Base-by-base conservation (phyloP, 2,329 filamentous ascomycete genomes). In the Fusarium equiseti region DNA sequence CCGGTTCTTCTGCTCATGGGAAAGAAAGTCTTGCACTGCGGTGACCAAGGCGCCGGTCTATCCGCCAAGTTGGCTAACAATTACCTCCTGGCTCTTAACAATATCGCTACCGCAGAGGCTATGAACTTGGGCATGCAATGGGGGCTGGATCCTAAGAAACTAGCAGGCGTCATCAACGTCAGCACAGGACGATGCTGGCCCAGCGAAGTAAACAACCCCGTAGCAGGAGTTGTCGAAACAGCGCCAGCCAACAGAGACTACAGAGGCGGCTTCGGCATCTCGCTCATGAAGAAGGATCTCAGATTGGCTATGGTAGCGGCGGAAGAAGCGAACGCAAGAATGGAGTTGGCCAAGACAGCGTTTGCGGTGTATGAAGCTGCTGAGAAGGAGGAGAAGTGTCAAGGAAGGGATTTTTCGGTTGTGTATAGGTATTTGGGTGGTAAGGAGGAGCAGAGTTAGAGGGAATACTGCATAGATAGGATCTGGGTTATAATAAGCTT, bases 101-200 rank as follows among this genome's bases (percentile, higher is more conserved):
- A 99, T 81, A 94, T 91, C 62, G 89, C 87, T 7, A 89, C 88
- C 4, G 88, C 88, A 7, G 89, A 91, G 78, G 88, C 89, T 22
- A 90, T 91, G 88, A 88, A 90, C 74, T 79, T 91, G 24, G 89
- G 89, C n/a, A 84, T 90, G 52, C 82, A 81, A 63, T 88, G 86
- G 81, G 89, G 89, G 0, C 80, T 91, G 9, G 88, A 90, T 64
- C 83, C 88, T 4, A 83, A 84, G 74, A 90, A 89, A 10, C 86
- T 99, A 3, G 92, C 93, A 1, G 90, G 91, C 54, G 90, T 99
- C 80, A 93, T 99, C 83, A 98, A 98, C 79, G 92, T 92, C 6
- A 96, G 93, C 74, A 98, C 95, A 1, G 96, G 96, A n/a, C 89
- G 87, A 71, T 98, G 95, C 85, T 99, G 96, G 96, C 94, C 95